phyloP scores from a whole-genome alignment of 2,329 filamentous ascomycete genomes.

The Podosphaera fusca region DNA sequence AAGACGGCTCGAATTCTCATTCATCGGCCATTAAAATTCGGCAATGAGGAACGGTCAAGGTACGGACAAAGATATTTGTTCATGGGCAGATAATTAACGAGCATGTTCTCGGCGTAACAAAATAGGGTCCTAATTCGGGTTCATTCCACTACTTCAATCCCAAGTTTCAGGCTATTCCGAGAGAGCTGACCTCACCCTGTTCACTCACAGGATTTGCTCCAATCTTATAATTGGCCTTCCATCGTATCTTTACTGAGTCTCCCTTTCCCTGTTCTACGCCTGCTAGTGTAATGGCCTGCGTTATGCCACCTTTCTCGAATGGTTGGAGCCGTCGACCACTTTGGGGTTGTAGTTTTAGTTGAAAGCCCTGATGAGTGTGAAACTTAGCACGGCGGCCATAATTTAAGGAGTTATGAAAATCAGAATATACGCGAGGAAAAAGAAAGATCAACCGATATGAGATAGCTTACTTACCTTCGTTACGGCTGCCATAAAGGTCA shows the following conservation, averaged over 20 bases:
- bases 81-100: too few relatives aligned
- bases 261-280: conserved; percentile 50
- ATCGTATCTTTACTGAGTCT: conserved; percentile 65
- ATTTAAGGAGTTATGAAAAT: too few relatives aligned
- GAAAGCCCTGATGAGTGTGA: conserved; percentile 37
- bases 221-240: conserved; percentile 62
- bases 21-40: too few relatives aligned
- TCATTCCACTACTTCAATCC: background rate
- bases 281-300: conserved; percentile 57
- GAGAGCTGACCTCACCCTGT: conserved; percentile 61
- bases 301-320: conserved; percentile 47
- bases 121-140: too few relatives aligned
- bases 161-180: conserved; percentile 39
- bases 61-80: too few relatives aligned
- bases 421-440: background rate
- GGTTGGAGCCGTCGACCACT: conserved; percentile 55
- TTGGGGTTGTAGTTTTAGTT: conserved; percentile 64
- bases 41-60: too few relatives aligned
- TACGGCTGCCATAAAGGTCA: conserved; percentile 82
- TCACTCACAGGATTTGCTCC: conserved; percentile 46
- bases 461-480: conserved; percentile 45
- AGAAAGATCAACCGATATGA: background rate
- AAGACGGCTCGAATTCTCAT: too few relatives aligned
- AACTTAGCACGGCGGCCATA: too few relatives aligned
- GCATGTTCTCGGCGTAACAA: too few relatives aligned